Evolutionary conservation across 345 rosid genomes (phyloP).

Genomic region (Ailanthus altissimus): DNA sequence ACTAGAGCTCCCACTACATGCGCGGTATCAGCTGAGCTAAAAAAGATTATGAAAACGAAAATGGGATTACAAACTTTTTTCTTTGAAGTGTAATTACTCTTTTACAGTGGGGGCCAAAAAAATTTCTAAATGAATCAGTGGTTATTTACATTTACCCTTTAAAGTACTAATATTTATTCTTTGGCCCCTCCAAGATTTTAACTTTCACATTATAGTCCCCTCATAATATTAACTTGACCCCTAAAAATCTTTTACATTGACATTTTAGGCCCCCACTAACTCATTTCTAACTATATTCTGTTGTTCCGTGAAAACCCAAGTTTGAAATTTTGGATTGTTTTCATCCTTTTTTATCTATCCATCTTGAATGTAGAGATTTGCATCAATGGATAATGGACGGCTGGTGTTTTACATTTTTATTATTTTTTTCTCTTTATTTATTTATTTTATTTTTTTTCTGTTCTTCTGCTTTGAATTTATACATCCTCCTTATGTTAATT

Average conservation of each 20-base stretch:
- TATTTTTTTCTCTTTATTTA: background rate
- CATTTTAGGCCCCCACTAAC: too few relatives aligned
- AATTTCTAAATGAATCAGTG: too few relatives aligned
- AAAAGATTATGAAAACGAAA: background rate
- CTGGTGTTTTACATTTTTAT: background rate
- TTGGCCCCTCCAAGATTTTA: too few relatives aligned
- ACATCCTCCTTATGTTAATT: background rate
- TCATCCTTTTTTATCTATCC: background rate
- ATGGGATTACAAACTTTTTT: background rate
- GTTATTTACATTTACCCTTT: too few relatives aligned
- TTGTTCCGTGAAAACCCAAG: background rate
- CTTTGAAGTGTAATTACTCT: background rate
- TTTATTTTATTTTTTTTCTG: too few relatives aligned
- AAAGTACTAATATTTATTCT: too few relatives aligned
- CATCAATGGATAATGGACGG: background rate
- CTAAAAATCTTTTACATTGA: too few relatives aligned
- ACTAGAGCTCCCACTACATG: slow-evolving; percentile 73
- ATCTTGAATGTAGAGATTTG: background rate
- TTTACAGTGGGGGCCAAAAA: background rate
- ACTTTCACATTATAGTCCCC: too few relatives aligned
- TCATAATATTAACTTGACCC: too few relatives aligned
- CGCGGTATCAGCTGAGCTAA: slow-evolving; percentile 69
- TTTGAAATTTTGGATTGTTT: background rate
- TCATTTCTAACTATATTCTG: too few relatives aligned
- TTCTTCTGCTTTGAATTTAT: background rate